Evolutionary conservation across 1,139 yeast genomes (phyloP), one percentile per base, ranked within the genome.

Genomic region (Blastobotrys ciferrii): DNA sequence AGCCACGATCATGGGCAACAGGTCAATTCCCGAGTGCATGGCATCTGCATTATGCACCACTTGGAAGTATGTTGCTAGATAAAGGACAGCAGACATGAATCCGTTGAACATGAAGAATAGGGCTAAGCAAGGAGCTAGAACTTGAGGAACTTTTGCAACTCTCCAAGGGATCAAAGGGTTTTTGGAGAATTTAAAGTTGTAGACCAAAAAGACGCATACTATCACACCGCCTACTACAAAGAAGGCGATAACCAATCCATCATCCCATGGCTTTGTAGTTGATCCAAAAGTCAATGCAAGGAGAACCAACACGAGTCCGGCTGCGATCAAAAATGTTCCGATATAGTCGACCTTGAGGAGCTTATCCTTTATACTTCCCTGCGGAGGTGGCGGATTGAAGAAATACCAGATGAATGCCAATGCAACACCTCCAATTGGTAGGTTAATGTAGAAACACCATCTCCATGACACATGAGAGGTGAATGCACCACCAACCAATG

Each of bases 401-500:
- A 76, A 71, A 31, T 71, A 58, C 3, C 70, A 50, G 41, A 84
- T 69, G 18, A 75, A 58, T 0, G 65, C 58, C 14, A 75, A 63
- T 0, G 84, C 81, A 3, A 74, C 53, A 0, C 83, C 88, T 13
- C 86, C 86, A 33, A 82, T 66, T 2, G 89, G 87, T 49, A 84
- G 64, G 60, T 84, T 84, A 57, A 84, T 73, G 62, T 80, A 84
- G 63, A 84, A 84, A 57, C 87, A 80, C 89, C 91, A 84, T 61
- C 91, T 74, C 91, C 91, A 84, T 15, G 80, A 69, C 1, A 77
- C 80, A 43, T 76, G 70, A 12, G 78, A 62, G 1, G 84, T 73
- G 56, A 82, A 77, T 1, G 82, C 82, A 17, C 87, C 88, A 23
- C 89, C 89, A 35, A 83, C 60, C 46, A 83, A 70, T 0, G 91